Conservation (phyloP, 2,329 filamentous ascomycete species). For the Samsoniella hepiali region DNA sequence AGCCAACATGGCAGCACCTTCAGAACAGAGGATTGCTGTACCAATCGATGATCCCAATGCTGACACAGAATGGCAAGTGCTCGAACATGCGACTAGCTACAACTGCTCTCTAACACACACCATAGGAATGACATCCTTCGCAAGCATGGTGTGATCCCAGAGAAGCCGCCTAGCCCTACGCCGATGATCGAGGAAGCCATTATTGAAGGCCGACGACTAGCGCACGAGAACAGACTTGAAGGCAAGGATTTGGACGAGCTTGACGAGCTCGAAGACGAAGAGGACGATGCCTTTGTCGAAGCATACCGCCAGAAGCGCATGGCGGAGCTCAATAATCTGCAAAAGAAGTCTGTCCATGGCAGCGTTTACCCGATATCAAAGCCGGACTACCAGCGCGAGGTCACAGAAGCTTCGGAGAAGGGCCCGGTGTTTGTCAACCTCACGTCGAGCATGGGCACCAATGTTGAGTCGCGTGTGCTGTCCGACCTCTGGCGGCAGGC, state of each 20-base stretch:
- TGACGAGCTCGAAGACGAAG: conserved; percentile 88
- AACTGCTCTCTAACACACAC: neutral
- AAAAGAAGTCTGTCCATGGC: conserved; percentile 77
- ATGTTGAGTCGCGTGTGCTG: conserved; percentile 79
- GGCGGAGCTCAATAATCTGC: conserved; percentile 72
- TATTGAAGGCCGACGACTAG: conserved; percentile 73
- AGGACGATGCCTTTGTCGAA: conserved; percentile 89
- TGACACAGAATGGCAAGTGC: conserved; percentile 86
- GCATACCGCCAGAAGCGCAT: conserved; percentile 85
- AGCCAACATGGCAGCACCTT: conserved; percentile 55
- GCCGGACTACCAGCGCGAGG: conserved; percentile 84
- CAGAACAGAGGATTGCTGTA: conserved; percentile 67
- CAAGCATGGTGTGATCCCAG: conserved; percentile 95
- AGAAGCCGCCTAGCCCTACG: conserved; percentile 92
- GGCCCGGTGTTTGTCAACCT: conserved; percentile 73
- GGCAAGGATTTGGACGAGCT: conserved; percentile 94
- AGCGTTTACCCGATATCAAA: conserved; percentile 93
- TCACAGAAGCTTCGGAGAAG: conserved; percentile 82
- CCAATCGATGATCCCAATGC: conserved; percentile 93
- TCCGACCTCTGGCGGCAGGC: conserved; percentile 83
- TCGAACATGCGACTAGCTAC: conserved; percentile 22
- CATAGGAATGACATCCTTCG: conserved; percentile 95
- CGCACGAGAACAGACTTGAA: conserved; percentile 88
- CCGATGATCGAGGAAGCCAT: conserved; percentile 96
- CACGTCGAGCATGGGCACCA: conserved; percentile 72